Evolutionary conservation across 106 monocot species (phyloP).

Genomic region (Dendrobium huoshanense): DNA sequence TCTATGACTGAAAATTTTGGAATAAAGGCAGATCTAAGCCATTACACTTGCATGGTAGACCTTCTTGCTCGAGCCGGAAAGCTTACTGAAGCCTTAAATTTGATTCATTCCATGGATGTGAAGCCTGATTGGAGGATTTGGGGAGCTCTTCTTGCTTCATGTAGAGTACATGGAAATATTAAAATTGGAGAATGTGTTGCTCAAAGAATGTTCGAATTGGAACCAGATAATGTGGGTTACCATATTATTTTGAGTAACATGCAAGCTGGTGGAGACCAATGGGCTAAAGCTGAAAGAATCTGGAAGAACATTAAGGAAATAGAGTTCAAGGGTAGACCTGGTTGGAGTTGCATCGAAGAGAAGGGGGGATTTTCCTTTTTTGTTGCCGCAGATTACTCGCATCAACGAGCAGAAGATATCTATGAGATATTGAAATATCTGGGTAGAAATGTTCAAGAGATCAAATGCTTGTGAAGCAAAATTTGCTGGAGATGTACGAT

Average conservation of each 20-base stretch:
- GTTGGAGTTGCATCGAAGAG: slow-evolving; percentile 39
- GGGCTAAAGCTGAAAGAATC: slow-evolving; percentile 22
- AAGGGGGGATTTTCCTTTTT: slow-evolving; percentile 12
- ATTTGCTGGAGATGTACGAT: no score
- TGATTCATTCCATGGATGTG: slow-evolving; percentile 31
- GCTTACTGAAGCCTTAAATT: slow-evolving; percentile 31
- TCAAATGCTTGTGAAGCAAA: background rate
- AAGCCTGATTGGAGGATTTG: slow-evolving; percentile 40
- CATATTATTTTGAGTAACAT: slow-evolving; percentile 31
- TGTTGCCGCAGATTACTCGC: slow-evolving; percentile 22
- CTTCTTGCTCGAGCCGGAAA: slow-evolving; percentile 41
- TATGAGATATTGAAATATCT: slow-evolving; percentile 17
- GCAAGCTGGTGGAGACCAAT: slow-evolving; percentile 15
- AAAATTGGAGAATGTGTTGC: slow-evolving; percentile 23
- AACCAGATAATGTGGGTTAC: slow-evolving; percentile 40
- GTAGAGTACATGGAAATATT: slow-evolving; percentile 22
- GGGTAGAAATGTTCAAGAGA: background rate
- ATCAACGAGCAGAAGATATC: slow-evolving; percentile 7
- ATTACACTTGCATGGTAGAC: slow-evolving; percentile 67
- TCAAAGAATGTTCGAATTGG: slow-evolving; percentile 29
- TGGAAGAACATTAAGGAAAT: slow-evolving; percentile 16
- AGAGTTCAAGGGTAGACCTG: slow-evolving; percentile 20
- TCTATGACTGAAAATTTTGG: slow-evolving; percentile 27
- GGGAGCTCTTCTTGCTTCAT: slow-evolving; percentile 46
- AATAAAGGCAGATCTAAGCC: slow-evolving; percentile 31